Base-by-base conservation (phyloP, 495 filamentous ascomycete species). In the Penicillium parvum region DNA sequence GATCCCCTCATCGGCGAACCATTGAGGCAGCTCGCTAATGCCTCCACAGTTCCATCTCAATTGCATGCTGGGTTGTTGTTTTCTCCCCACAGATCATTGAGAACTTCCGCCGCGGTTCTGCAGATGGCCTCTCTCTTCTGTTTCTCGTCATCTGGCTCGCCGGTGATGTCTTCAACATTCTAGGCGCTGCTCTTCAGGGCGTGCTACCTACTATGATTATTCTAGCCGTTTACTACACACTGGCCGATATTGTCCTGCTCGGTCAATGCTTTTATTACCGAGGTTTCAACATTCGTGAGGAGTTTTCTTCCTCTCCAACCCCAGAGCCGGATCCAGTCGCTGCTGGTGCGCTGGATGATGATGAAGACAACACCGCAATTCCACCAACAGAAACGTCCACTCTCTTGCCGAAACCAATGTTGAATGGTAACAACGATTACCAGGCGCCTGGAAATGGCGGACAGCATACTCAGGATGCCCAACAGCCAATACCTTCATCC, bases 171-270 rank as follows among this genome's bases (percentile, higher is more conserved):
- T 98, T 96, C 72, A 98, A 98, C 57, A 90, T 98, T 36, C 74
- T 95, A 3, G 92, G 92, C 4, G 87, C 89, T 11, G 78, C 96
- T 3, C 52, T 96, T n/a, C 92, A 98, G 58, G 86, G 88, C 15
- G 91, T 98, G 6, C 65, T 97, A 25, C 91, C 92, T 5, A 98
- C 92, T 1, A 98, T 98, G 92, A 81, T 87, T 35, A 96, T 96
- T 30, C 72, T 98, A 18, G 92, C 92, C 0, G 75, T 96, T 1
- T 98, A 98, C 61, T 96, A 98, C 62, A 95, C 91, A 16, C 69
- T 96, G 18, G 91, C 92, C 40, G 92, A 97, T 58, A 75, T 96
- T 16, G 87, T 96, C 2, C 73, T 98, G 0, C 68, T 98, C 0
- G 72, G 65, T 2, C 92, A 98, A 64, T 95, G 86, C 53, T 91